phyloP scores from a whole-genome alignment of 495 filamentous ascomycete species.

The Aspergillus saccharolyticus region DNA sequence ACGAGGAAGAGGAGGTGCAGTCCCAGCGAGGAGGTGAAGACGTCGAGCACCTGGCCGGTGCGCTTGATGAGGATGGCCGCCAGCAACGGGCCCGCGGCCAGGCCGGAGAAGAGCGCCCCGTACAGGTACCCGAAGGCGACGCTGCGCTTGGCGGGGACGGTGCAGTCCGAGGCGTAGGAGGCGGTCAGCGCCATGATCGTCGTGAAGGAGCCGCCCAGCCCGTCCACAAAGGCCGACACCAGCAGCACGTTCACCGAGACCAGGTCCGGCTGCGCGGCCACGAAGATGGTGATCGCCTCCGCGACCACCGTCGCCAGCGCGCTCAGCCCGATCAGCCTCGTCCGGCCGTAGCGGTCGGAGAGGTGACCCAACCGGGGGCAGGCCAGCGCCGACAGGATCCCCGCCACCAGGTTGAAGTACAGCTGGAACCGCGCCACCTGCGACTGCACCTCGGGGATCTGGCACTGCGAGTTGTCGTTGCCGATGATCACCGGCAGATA shows the following conservation, averaged over 20 bases:
- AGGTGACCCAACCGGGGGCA: constrained; percentile 78
- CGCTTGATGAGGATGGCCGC: constrained; percentile 69
- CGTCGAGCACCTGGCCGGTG: constrained; percentile 60
- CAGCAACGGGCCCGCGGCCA: constrained; percentile 76
- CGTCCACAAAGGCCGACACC: constrained; percentile 69
- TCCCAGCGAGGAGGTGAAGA: constrained; percentile 75
- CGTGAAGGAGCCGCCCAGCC: constrained; percentile 81
- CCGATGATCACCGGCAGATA: constrained; percentile 62
- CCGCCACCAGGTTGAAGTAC: constrained; percentile 63
- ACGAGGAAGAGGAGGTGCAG: constrained; percentile 66
- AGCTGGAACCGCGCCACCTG: constrained; percentile 73
- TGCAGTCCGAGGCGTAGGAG: constrained; percentile 86
- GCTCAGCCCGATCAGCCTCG: constrained; percentile 59
- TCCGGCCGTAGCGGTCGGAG: constrained; percentile 85
- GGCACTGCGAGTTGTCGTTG: constrained; percentile 67
- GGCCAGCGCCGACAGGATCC: constrained; percentile 66
- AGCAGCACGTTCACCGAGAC: constrained; percentile 71
- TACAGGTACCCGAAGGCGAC: constrained; percentile 90
- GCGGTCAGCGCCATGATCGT: constrained; percentile 71
- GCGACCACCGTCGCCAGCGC: constrained; percentile 60
- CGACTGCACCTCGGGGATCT: constrained; percentile 63
- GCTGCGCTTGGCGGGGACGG: constrained; percentile 67
- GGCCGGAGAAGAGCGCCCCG: constrained; percentile 77
- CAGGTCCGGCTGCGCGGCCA: constrained; percentile 66
- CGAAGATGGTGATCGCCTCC: constrained; percentile 71